Base-by-base conservation (phyloP, 179 eudicot species). In the Dionaea muscipula region DNA sequence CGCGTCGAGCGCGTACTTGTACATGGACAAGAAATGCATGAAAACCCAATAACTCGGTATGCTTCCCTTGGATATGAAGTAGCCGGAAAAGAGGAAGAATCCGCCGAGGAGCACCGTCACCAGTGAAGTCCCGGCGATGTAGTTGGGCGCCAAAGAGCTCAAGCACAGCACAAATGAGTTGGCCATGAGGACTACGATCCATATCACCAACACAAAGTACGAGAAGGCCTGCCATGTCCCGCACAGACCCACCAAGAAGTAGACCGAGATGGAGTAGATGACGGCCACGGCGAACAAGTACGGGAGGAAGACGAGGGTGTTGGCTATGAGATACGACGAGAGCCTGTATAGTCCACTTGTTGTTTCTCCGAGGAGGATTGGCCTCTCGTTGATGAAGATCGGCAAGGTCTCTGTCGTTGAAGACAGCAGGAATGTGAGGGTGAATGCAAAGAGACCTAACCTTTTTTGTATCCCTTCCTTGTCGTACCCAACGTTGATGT, bases 401-500 rank as follows among this genome's bases (percentile, higher is more conserved):
- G 98, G 98, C 1, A 91, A 78, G 51, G 94, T 78, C 80, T 91
- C 98, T 0, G 95, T 84, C 24, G 94, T 91, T 21, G 95, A 82
- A 14, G 98, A 87, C 17, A 91, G 84, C 23, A 91, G 81, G 68
- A 91, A 91, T 1, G 98, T 91, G 31, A 87, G 78, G 10, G 95
- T 91, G 73, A 91, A 87, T 37, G 98, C 98, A 58, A 91, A 87
- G 5, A 91, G 71, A 4, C 98, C 98, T 26, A 87, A 56, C 62
- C 95, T 68, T 62, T 91, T 87, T 61, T 80, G 84, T 7, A 87
- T 77, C n/a, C 98, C 85, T 9, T 82, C 60, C 65, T 79, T 82
- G 56, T 73, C 85, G 51, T 58, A 75, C 7, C 95, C 88, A 17
- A 87, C 77, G 25, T 91, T 82, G 57, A 87, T 82, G 72, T 82